Conservation (phyloP, 2,329 filamentous ascomycete species). For the Zasmidium angulare region DNA sequence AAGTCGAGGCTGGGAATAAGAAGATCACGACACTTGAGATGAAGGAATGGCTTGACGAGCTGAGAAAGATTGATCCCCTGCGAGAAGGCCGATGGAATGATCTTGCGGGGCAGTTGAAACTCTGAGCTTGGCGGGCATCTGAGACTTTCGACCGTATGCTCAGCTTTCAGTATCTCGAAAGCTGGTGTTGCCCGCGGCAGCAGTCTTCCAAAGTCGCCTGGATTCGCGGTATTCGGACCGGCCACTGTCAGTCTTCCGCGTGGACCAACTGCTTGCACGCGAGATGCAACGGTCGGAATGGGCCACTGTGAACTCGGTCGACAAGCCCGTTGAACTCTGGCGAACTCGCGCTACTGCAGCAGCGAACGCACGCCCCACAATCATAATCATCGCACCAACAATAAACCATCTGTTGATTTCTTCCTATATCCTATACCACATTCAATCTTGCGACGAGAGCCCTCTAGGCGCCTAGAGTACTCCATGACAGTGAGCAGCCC, state of each 20-base stretch:
- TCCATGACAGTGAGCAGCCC: background rate
- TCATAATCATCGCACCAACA: background rate
- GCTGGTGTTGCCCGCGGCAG: too few relatives aligned
- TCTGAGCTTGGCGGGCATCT: slow-evolving; percentile 30
- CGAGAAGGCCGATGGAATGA: slow-evolving; percentile 75
- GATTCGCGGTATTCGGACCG: too few relatives aligned
- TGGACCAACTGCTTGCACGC: background rate
- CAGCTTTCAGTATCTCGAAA: too few relatives aligned
- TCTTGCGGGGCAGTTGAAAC: slow-evolving; percentile 53
- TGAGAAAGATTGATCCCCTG: slow-evolving; percentile 72
- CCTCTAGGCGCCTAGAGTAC: background rate
- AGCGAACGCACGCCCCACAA: background rate
- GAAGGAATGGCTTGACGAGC: slow-evolving; percentile 57
- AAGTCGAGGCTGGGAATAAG: slow-evolving; percentile 43
- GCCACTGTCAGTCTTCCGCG: background rate
- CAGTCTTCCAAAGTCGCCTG: too few relatives aligned
- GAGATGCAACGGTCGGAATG: background rate
- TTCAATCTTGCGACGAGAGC: background rate
- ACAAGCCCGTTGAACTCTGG: background rate
- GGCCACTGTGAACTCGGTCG: background rate
- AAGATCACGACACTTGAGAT: slow-evolving; percentile 47
- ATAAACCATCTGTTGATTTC: background rate
- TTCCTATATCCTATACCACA: background rate
- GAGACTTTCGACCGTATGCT: background rate
- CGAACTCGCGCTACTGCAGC: background rate